Conservation (phyloP, 306 rosid genomes). For the Dalbergia cultrata region DNA sequence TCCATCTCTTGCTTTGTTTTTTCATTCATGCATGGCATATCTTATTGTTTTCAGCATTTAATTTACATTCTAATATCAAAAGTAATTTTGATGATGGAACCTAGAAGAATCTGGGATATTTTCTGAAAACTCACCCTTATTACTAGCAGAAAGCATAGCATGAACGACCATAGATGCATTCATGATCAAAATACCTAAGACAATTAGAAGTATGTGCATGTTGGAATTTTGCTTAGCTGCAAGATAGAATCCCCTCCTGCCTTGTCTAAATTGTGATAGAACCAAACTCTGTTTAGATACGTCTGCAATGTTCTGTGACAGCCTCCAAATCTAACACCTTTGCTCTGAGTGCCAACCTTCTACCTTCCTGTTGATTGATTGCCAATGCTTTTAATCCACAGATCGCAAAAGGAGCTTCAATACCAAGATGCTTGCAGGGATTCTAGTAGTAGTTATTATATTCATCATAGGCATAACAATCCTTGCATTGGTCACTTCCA, state of each 20-base stretch:
- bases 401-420: background rate
- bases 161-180: background rate
- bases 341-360: no score
- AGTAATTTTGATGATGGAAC: background rate
- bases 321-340: background rate
- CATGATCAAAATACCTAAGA: background rate
- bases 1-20: background rate
- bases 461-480: background rate
- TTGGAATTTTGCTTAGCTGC: no score
- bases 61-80: background rate
- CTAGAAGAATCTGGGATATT: background rate
- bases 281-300: background rate
- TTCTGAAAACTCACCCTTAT: background rate
- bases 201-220: background rate
- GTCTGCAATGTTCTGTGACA: background rate
- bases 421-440: background rate
- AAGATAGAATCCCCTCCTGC: background rate
- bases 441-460: background rate
- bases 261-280: background rate
- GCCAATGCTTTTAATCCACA: background rate
- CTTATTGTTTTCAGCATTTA: background rate
- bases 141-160: background rate
- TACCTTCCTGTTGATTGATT: background rate
- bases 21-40: background rate
- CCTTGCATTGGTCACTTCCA: background rate